phyloP scores from a whole-genome alignment of 2,329 filamentous ascomycete genomes.

The Lachnellula willkommii region DNA sequence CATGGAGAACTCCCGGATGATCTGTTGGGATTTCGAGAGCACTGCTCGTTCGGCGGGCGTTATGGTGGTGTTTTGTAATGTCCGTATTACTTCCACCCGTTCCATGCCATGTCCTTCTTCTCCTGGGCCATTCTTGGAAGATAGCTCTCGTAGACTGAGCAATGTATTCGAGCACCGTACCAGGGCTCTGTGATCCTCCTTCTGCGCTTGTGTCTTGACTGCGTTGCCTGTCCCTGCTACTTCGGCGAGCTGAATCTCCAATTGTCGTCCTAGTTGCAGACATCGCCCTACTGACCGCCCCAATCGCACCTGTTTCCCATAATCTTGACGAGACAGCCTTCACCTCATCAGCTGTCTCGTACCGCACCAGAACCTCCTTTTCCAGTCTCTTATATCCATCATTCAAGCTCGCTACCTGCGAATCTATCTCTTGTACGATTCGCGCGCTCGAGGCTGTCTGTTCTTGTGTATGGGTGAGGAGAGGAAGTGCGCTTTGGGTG shows the following conservation, averaged over 20 bases:
- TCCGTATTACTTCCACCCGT: constrained; percentile 64
- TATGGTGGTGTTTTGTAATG: constrained; percentile 64
- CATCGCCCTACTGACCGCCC: constrained; percentile 72
- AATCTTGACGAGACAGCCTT: constrained; percentile 70
- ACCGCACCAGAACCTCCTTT: constrained; percentile 78
- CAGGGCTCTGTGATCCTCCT: constrained; percentile 70
- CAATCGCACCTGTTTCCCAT: constrained; percentile 71
- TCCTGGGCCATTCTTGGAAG: constrained; percentile 60
- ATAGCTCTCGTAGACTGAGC: constrained; percentile 66
- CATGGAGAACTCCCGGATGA: constrained; percentile 79
- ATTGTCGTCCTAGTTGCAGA: constrained; percentile 74
- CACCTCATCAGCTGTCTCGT: constrained; percentile 81
- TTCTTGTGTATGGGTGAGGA: constrained; percentile 70
- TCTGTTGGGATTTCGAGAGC: constrained; percentile 68
- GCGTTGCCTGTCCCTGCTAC: constrained; percentile 37
- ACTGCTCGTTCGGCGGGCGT: constrained; percentile 68
- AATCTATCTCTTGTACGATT: constrained; percentile 47
- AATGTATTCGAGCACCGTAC: constrained; percentile 79
- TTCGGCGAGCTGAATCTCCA: constrained; percentile 81
- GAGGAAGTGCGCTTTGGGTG: constrained; percentile 73
- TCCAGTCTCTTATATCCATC: constrained; percentile 82
- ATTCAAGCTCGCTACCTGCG: constrained; percentile 37
- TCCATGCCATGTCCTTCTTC: constrained; percentile 75
- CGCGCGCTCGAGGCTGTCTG: constrained; percentile 67
- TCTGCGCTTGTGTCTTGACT: constrained; percentile 33